Base-by-base conservation (phyloP, 1,139 yeast genomes). In the Nadsonia commutata region DNA sequence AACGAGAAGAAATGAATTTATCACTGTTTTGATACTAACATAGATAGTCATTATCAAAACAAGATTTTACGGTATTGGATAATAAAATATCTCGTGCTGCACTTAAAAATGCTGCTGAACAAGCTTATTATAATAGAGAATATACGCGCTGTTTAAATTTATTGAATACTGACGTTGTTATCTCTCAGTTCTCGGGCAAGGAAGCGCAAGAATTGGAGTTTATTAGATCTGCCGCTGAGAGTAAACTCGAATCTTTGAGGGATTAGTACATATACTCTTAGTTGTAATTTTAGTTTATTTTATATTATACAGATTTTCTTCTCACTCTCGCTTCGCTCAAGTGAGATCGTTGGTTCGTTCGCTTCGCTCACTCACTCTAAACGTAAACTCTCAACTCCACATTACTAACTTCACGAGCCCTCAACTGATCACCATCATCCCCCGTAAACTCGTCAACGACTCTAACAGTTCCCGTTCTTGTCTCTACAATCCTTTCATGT, bases 21-120 rank as follows among this genome's bases (percentile, higher is more conserved):
- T 46, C 31, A 27, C 40, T 11, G 13, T 36, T 31, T 36, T 16
- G 36, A 41, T 42, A 38, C 42, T 18, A 38, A 38, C 18, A n/a
- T 17, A 17, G 18, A 16, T 36, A 52, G 55, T 50, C 52, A 42
- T 43, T 55, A 23, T 37, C 52, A 37, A 49, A 51, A 3, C 37
- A 46, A 18, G 54, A 50, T 31, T 50, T 42, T 20, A 41, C 38
- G 2, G 47, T 46, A 23, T 48, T 50, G 1, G 43, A 33, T 4
- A 50, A 45, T 31, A 58, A 57, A 38, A 51, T 58, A 16, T 60
- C 57, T 18, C 51, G 58, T 20, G 53, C 51, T 38, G 52, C 55
- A 38, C 43, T 60, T 27, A 55, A 59, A 40, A 54, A 54, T 39
- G 63, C 62, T 1, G 62, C 60, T 3, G 66, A 63, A 43, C 48